Evolutionary conservation across 2,329 filamentous ascomycete genomes (phyloP).

Genomic region (Exophiala aquamarina): DNA sequence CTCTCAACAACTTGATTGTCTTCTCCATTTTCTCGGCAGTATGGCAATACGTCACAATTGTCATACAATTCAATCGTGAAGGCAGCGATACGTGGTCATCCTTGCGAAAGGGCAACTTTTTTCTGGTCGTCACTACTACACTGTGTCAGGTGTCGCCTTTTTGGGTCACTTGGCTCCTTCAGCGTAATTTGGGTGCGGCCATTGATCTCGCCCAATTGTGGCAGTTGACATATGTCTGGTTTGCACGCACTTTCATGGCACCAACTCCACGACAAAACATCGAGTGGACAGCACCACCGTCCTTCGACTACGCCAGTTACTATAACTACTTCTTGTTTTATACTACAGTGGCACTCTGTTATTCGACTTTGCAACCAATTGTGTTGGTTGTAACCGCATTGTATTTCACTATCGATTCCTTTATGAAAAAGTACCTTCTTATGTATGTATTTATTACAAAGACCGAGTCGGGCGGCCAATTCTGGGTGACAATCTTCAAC

Average conservation of each 20-base stretch:
- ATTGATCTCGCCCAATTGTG: constrained; percentile 89
- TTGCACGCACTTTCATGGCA: constrained; percentile 77
- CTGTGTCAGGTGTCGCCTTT: constrained; percentile 83
- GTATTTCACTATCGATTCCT: constrained; percentile 85
- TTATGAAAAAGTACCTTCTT: constrained; percentile 91
- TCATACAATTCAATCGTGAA: constrained; percentile 59
- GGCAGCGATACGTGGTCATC: constrained; percentile 67
- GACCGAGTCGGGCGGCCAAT: constrained; percentile 89
- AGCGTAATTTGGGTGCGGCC: constrained; percentile 90
- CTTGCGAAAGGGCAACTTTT: constrained; percentile 64
- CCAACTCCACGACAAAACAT: constrained; percentile 91
- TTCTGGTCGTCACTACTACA: constrained; percentile 65
- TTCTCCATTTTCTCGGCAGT: constrained; percentile 88
- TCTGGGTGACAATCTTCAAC: constrained; percentile 91
- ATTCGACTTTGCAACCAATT: constrained; percentile 80
- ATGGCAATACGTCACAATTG: constrained; percentile 69
- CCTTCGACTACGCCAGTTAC: constrained; percentile 93
- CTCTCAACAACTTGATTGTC: constrained; percentile 94
- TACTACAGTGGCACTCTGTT: constrained; percentile 82
- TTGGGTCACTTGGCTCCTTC: constrained; percentile 91
- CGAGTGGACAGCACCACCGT: constrained; percentile 84
- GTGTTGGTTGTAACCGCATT: constrained; percentile 82
- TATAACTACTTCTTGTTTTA: constrained; percentile 99
- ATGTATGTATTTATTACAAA: constrained; percentile 96
- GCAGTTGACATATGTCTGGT: constrained; percentile 79